phyloP scores from a whole-genome alignment of 495 filamentous ascomycete species.

The Talaromyces liani region DNA sequence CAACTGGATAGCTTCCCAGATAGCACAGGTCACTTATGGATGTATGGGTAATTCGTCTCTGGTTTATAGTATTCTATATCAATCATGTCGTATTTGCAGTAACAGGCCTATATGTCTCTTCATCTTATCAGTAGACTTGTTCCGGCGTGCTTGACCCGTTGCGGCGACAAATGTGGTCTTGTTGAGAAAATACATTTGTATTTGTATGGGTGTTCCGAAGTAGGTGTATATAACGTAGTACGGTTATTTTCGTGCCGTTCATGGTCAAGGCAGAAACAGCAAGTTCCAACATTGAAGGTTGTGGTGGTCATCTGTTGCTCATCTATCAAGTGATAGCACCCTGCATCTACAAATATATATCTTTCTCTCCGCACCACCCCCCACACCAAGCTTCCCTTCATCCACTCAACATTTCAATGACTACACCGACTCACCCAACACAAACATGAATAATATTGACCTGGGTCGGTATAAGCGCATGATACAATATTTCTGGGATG shows the following conservation, averaged over 20 bases:
- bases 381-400: neutral
- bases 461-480: conserved; percentile 69
- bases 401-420: neutral
- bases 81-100: neutral
- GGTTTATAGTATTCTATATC: neutral
- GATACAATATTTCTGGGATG: conserved; percentile 92
- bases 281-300: too few relatives aligned
- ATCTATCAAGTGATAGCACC: neutral
- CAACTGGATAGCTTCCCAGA: neutral
- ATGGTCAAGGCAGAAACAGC: neutral
- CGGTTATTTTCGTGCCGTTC: neutral
- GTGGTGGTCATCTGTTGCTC: neutral
- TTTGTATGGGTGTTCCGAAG: neutral
- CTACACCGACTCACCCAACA: neutral
- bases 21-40: neutral
- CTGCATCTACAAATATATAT: conserved; percentile 3
- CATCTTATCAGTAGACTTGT: neutral
- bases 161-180: neutral
- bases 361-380: conserved; percentile 4
- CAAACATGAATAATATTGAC: conserved; percentile 52
- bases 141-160: neutral
- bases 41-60: neutral
- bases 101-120: neutral
- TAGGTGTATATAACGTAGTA: neutral
- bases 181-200: neutral